phyloP scores from a whole-genome alignment of 495 filamentous ascomycete species.

The Tuber brumale region DNA sequence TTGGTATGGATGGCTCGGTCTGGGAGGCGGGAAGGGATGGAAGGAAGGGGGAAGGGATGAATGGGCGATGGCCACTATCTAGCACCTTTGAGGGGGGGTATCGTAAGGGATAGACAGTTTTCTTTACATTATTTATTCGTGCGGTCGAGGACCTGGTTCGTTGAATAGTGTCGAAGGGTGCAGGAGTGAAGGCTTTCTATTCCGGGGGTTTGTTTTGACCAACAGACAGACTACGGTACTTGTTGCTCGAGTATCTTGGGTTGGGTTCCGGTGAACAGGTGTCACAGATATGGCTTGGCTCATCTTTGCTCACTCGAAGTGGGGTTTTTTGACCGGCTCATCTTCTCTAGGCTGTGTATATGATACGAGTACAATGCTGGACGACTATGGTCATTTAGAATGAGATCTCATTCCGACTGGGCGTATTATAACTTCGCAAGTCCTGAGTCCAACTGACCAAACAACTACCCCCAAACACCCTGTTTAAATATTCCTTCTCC shows the following conservation, averaged over 20 bases:
- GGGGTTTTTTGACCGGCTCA: neutral
- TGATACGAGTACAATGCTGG: neutral
- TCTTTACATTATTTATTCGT: neutral
- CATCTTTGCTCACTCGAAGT: neutral
- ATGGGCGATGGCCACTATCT: neutral
- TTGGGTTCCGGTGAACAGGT: neutral
- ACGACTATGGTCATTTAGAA: neutral
- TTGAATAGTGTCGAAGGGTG: neutral
- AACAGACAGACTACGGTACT: too few relatives aligned
- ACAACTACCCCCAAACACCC: constrained; percentile 50
- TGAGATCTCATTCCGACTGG: neutral
- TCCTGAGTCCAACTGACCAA: constrained; percentile 42
- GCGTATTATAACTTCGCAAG: neutral
- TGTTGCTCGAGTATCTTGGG: too few relatives aligned
- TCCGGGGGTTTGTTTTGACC: neutral
- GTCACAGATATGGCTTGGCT: neutral
- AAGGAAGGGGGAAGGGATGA: neutral
- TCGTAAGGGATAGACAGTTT: neutral
- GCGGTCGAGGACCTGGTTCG: neutral
- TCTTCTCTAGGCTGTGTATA: neutral
- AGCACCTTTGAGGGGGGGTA: neutral
- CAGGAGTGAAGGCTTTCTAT: neutral
- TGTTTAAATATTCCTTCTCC: constrained; percentile 45
- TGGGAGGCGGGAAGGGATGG: neutral
- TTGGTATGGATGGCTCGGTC: neutral